Evolutionary conservation across 2,329 filamentous ascomycete genomes (phyloP).

Genomic region (Ustilaginoidea virens): DNA sequence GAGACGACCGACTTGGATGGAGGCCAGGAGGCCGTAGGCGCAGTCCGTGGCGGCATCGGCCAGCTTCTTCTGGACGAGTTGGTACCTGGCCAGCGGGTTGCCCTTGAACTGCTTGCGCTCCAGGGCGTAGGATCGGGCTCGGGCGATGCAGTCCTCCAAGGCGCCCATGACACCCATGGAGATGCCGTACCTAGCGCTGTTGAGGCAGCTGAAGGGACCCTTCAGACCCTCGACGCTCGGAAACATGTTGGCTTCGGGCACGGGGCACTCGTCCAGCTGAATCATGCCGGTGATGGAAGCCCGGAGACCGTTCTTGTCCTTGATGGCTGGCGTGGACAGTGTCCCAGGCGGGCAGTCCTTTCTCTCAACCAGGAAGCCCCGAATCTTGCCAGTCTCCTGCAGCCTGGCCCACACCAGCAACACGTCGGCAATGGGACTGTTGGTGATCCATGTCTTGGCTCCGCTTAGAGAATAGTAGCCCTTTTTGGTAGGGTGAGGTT

Average conservation of each 20-base stretch:
- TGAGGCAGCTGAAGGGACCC: constrained; percentile 88
- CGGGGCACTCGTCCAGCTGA: constrained; percentile 78
- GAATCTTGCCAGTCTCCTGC: constrained; percentile 81
- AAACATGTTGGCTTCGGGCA: constrained; percentile 87
- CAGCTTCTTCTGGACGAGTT: constrained; percentile 95
- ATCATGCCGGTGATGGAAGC: constrained; percentile 98
- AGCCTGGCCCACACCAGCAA: constrained; percentile 87
- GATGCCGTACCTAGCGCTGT: constrained; percentile 86
- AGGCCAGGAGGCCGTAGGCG: constrained; percentile 78
- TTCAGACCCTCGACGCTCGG: constrained; percentile 72
- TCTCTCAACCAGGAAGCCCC: constrained; percentile 81
- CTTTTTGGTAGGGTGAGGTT: constrained; percentile 67
- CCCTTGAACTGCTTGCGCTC: constrained; percentile 93
- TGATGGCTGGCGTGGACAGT: constrained; percentile 79
- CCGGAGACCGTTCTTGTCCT: constrained; percentile 87
- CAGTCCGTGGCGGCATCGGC: constrained; percentile 85
- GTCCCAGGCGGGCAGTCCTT: constrained; percentile 74
- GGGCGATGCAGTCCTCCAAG: constrained; percentile 74
- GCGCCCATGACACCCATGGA: constrained; percentile 88
- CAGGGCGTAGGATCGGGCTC: constrained; percentile 73
- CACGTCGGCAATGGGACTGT: constrained; percentile 77
- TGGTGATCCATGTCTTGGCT: constrained; percentile 91
- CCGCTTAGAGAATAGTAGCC: constrained; percentile 69
- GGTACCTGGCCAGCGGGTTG: constrained; percentile 89
- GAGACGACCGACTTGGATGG: constrained; percentile 77